Percentiles rank a stretch among this genome's conserved stretches.
phyloP scores from a whole-genome alignment of 2,329 filamentous ascomycete species.

The Microcyclospora tardicrescens region DNA sequence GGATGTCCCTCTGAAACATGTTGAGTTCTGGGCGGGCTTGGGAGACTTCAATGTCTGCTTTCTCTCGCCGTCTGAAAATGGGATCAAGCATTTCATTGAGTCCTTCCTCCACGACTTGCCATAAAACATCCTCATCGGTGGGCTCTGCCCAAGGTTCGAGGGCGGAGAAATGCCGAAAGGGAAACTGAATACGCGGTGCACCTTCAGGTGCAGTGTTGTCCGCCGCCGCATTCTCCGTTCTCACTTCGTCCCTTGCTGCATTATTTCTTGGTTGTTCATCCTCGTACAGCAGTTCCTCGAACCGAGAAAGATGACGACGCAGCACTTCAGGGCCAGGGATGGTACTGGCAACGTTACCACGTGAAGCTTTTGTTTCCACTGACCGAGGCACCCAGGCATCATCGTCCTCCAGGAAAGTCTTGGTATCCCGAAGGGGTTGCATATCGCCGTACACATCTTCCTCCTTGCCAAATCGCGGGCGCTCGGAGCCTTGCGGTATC shows the following conservation, averaged over 20 bases:
- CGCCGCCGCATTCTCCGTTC: constrained; percentile 2
- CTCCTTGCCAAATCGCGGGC: constrained; percentile 20
- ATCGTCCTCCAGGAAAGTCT: constrained; percentile 43
- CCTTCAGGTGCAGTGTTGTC: background rate
- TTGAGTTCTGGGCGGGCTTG: background rate
- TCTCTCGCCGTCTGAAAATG: constrained; percentile 73
- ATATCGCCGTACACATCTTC: constrained; percentile 20
- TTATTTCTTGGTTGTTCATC: background rate
- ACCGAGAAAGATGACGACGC: constrained; percentile 10
- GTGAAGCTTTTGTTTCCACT: too few relatives aligned
- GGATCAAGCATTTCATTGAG: constrained; percentile 86
- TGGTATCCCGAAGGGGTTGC: constrained; percentile 31
- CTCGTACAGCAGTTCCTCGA: constrained; percentile 25
- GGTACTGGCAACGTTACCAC: too few relatives aligned
- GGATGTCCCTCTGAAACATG: constrained; percentile 6
- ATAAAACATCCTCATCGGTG: constrained; percentile 60
- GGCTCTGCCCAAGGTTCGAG: constrained; percentile 1
- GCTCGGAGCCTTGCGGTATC: constrained; percentile 19
- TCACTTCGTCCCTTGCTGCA: background rate
- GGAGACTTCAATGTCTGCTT: constrained; percentile 52
- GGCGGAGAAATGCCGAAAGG: too few relatives aligned
- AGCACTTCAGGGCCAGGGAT: constrained; percentile 1
- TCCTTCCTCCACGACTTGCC: constrained; percentile 80
- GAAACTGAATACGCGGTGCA: too few relatives aligned
- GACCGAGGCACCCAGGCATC: constrained; percentile 20